These are phyloP conservation scores for Hymenotorrendiella dingleyae DNA, from an alignment of 2,329 filamentous ascomycete genomes.

Conservation along the genomic window DNA sequence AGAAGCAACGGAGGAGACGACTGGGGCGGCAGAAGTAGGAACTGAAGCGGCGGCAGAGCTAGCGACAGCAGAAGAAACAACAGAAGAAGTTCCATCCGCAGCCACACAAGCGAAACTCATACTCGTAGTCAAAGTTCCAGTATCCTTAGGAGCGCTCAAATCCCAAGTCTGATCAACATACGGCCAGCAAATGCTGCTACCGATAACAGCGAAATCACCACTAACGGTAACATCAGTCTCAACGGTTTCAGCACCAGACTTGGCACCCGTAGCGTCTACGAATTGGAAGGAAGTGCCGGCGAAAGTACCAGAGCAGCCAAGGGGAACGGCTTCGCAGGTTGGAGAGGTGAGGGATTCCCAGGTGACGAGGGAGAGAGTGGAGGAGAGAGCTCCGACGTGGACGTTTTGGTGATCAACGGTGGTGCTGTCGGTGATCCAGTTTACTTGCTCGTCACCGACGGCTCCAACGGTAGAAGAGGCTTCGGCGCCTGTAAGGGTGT, in stretches of 20 bases:
- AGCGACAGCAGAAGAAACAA: neutral
- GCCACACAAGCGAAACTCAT: conserved; percentile 48
- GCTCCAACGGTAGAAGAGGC: conserved; percentile 49
- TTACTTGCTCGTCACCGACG: conserved; percentile 51
- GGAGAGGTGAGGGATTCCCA: conserved; percentile 57
- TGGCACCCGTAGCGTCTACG: conserved; percentile 44
- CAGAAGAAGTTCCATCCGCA: conserved; percentile 7
- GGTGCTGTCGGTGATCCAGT: conserved; percentile 48
- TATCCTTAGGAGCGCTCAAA: conserved; percentile 30
- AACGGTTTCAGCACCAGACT: conserved; percentile 44
- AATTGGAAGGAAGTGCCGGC: conserved; percentile 55
- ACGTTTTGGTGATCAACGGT: conserved; percentile 51
- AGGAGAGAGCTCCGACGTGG: conserved; percentile 50
- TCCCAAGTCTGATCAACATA: conserved; percentile 52
- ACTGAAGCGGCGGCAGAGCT: neutral
- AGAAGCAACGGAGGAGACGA: neutral
- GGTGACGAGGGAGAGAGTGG: conserved; percentile 46
- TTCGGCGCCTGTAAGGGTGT: conserved; percentile 46
- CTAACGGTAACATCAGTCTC: conserved; percentile 51
- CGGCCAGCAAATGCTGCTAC: conserved; percentile 54
- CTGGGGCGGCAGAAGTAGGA: neutral
- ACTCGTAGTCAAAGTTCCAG: conserved; percentile 31
- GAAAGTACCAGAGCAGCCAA: conserved; percentile 54
- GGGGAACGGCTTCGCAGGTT: conserved; percentile 48
- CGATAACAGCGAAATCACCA: conserved; percentile 55